These are phyloP conservation scores for Stagonosporopsis tanaceti DNA, from an alignment of 2,329 filamentous ascomycete genomes.

Conservation along the genomic window DNA sequence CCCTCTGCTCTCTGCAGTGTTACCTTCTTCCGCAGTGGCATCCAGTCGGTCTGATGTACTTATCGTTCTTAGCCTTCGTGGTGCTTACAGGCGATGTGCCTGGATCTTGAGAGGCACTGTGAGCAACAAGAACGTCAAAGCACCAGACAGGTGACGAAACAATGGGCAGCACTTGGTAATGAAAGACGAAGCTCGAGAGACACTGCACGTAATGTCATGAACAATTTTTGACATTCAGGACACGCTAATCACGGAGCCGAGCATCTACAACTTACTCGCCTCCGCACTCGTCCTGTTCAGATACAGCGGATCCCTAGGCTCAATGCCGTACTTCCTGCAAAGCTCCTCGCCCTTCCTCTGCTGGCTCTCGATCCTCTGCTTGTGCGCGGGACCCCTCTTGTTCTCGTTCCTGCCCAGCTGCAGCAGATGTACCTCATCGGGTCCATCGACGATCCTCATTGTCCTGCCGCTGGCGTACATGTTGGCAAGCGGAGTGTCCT, in stretches of 20 bases:
- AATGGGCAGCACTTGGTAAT: neutral
- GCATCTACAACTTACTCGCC: conserved; percentile 50
- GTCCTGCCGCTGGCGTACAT: conserved; percentile 86
- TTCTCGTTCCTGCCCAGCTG: conserved; percentile 86
- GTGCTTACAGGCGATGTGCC: too few species aligned
- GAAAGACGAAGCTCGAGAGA: neutral
- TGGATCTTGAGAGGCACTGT: too few species aligned
- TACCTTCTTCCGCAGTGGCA: too few species aligned
- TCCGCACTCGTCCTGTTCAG: conserved; percentile 53
- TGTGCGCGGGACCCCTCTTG: conserved; percentile 68
- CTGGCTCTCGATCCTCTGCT: conserved; percentile 70
- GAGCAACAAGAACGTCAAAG: neutral
- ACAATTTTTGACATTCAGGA: neutral
- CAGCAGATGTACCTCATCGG: conserved; percentile 86
- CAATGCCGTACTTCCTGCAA: conserved; percentile 66
- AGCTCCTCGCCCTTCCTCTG: conserved; percentile 70
- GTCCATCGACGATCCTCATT: conserved; percentile 87
- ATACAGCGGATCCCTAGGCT: conserved; percentile 52
- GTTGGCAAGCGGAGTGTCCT: conserved; percentile 84
- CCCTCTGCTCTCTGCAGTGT: too few species aligned
- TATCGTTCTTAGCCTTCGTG: too few species aligned
- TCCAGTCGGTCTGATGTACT: too few species aligned
- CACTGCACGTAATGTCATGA: too few species aligned
- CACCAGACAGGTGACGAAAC: neutral
- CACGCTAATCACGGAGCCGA: neutral